These are phyloP conservation scores for Annona cherimola DNA, from an alignment of 164 flowering plant genomes.

Conservation along the genomic window DNA sequence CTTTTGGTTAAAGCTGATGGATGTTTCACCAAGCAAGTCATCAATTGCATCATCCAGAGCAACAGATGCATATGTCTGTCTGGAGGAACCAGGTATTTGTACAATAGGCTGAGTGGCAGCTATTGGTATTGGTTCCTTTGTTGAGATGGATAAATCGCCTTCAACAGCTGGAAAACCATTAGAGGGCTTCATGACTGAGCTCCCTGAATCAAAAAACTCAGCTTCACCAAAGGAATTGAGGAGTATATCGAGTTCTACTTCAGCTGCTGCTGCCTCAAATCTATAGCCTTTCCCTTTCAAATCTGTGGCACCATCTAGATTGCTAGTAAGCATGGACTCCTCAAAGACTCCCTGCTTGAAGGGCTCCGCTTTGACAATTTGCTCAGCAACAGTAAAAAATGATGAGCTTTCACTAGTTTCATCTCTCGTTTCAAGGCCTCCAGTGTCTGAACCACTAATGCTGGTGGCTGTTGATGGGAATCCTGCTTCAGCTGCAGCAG, in stretches of 20 bases:
- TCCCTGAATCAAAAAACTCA: conserved; percentile 24
- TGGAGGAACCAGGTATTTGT: conserved; percentile 13
- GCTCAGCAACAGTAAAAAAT: neutral
- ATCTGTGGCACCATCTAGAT: conserved; percentile 9
- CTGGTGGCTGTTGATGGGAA: conserved; percentile 4
- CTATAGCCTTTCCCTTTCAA: conserved; percentile 10
- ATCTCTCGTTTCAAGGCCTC: neutral
- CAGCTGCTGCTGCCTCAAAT: conserved; percentile 50
- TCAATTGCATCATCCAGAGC: conserved; percentile 41
- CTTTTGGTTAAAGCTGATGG: conserved; percentile 17
- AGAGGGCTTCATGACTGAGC: too few relatives aligned
- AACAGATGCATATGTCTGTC: conserved; percentile 5
- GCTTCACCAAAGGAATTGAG: conserved; percentile 52
- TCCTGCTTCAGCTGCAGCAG: conserved; percentile 69
- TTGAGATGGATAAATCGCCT: conserved; percentile 5
- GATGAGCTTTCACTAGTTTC: neutral
- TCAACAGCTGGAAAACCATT: neutral
- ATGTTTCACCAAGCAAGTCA: conserved; percentile 34
- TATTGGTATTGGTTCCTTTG: neutral
- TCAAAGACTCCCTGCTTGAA: conserved; percentile 1
- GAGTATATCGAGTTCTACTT: conserved; percentile 75
- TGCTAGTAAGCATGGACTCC: conserved; percentile 9
- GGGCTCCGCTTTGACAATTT: neutral
- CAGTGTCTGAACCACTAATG: neutral
- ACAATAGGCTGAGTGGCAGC: conserved; percentile 9